Evolutionary conservation across 2,329 filamentous ascomycete genomes (phyloP).

Genomic region (Cytospora chrysosperma): DNA sequence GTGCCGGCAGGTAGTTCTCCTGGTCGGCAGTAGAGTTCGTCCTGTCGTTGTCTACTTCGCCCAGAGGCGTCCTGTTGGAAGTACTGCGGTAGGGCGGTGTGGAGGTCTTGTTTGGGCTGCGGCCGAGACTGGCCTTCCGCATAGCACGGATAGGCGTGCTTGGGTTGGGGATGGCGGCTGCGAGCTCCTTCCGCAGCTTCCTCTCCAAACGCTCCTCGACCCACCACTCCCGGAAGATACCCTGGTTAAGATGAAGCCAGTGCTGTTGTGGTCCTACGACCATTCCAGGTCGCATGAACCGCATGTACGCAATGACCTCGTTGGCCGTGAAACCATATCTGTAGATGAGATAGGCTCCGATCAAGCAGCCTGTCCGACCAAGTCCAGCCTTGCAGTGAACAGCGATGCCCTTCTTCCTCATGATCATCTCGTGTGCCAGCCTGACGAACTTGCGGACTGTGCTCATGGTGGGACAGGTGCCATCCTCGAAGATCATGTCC

Average conservation of each 20-base stretch:
- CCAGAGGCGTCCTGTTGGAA: constrained; percentile 79
- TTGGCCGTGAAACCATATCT: constrained; percentile 96
- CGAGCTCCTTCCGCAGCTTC: constrained; percentile 60
- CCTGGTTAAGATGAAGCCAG: constrained; percentile 97
- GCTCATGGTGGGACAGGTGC: constrained; percentile 84
- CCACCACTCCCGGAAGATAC: constrained; percentile 98
- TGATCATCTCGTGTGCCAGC: constrained; percentile 92
- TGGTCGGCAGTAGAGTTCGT: constrained; percentile 62
- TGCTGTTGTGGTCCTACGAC: constrained; percentile 98
- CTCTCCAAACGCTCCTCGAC: constrained; percentile 80
- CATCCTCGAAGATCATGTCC: constrained; percentile 99
- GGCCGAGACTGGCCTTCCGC: constrained; percentile 55
- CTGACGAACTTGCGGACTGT: constrained; percentile 95
- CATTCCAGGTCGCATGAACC: constrained; percentile 98
- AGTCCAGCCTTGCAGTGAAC: constrained; percentile 98
- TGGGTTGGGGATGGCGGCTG: constrained; percentile 41
- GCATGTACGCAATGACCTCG: constrained; percentile 96
- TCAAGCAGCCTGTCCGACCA: constrained; percentile 91
- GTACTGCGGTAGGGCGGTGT: constrained; percentile 81
- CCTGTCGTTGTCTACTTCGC: constrained; percentile 84
- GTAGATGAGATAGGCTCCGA: constrained; percentile 97
- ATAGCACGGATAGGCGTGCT: constrained; percentile 62
- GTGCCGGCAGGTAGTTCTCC: constrained; percentile 90
- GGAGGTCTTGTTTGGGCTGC: constrained; percentile 68
- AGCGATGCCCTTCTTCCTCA: constrained; percentile 87